Conservation (phyloP, 495 filamentous ascomycete species). For the Tuber calosporum region DNA sequence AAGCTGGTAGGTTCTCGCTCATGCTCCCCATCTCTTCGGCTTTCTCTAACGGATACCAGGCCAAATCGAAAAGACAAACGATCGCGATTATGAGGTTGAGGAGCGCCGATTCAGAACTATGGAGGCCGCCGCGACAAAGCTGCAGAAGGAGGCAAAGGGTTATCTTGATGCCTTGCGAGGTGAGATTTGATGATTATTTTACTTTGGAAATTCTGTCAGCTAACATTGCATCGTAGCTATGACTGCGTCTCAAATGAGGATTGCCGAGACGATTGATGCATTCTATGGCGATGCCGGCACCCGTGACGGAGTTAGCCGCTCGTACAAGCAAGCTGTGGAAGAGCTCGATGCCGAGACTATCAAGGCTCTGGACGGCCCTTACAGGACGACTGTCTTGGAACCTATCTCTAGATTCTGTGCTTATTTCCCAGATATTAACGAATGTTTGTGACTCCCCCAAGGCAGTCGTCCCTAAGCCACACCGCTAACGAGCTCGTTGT, state of each 20-base stretch:
- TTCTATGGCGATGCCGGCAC: slow-evolving; percentile 97
- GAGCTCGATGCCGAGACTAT: slow-evolving; percentile 97
- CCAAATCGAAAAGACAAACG: slow-evolving; percentile 95
- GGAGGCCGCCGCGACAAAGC: slow-evolving; percentile 80
- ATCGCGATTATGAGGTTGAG: slow-evolving; percentile 97
- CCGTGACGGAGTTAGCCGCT: slow-evolving; percentile 84
- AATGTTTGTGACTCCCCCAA: slow-evolving; percentile 55
- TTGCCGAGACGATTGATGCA: slow-evolving; percentile 97
- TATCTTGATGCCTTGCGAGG: slow-evolving; percentile 92
- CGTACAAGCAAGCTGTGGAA: slow-evolving; percentile 96
- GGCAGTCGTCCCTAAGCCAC: not conserved
- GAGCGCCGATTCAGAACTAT: slow-evolving; percentile 93
- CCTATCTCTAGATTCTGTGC: slow-evolving; percentile 92
- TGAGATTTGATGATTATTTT: slow-evolving; percentile 38
- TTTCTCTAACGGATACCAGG: slow-evolving; percentile 47
- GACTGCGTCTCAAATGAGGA: slow-evolving; percentile 98
- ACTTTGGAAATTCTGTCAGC: not conserved
- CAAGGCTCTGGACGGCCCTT: slow-evolving; percentile 95
- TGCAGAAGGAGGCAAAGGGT: slow-evolving; percentile 96
- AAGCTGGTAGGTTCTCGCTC: slow-evolving; percentile 59
- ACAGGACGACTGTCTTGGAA: slow-evolving; percentile 86
- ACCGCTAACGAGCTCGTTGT: not conserved
- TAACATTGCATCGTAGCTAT: slow-evolving; percentile 56
- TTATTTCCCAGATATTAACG: slow-evolving; percentile 98
- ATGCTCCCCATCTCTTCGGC: not conserved